phyloP scores from a whole-genome alignment of 2,329 filamentous ascomycete species.

The Teratosphaeria gauchensis region DNA sequence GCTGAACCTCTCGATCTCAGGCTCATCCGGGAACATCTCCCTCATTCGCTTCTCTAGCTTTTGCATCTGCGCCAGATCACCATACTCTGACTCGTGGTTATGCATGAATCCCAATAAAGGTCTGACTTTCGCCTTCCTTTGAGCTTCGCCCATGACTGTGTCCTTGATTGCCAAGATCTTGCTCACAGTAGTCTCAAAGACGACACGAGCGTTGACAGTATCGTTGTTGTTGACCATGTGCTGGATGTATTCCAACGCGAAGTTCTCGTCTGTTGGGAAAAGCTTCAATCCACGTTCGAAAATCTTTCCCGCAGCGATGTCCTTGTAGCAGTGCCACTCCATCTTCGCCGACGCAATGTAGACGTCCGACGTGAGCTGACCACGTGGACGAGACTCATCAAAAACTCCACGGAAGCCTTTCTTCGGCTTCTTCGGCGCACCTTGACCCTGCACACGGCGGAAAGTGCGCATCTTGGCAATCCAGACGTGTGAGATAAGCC shows the following conservation, averaged over 20 bases:
- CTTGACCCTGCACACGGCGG: constrained; percentile 82
- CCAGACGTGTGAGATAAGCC: constrained; percentile 87
- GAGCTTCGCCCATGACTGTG: constrained; percentile 39
- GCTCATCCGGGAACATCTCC: constrained; percentile 85
- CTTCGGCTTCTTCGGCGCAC: constrained; percentile 44
- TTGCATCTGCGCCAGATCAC: constrained; percentile 80
- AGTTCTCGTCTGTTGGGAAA: constrained; percentile 87
- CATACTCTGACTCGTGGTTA: constrained; percentile 88
- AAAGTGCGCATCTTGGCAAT: constrained; percentile 89
- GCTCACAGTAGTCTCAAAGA: constrained; percentile 90
- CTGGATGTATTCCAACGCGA: constrained; percentile 92
- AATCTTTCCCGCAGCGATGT: constrained; percentile 84
- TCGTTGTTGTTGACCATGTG: constrained; percentile 91
- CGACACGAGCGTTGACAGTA: constrained; percentile 79
- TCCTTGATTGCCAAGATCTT: constrained; percentile 49
- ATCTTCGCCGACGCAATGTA: constrained; percentile 90
- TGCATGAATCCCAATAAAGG: constrained; percentile 87
- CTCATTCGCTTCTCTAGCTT: constrained; percentile 89
- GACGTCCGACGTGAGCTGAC: constrained; percentile 84
- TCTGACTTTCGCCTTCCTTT: constrained; percentile 54
- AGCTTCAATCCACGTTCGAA: constrained; percentile 89
- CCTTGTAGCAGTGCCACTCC: constrained; percentile 93
- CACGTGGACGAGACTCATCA: constrained; percentile 74
- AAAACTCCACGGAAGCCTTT: constrained; percentile 80
- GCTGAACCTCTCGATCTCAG: constrained; percentile 63